These are phyloP conservation scores for Solanum tarapatanum DNA, from an alignment of 257 asterid genomes.

Conservation along the genomic window DNA sequence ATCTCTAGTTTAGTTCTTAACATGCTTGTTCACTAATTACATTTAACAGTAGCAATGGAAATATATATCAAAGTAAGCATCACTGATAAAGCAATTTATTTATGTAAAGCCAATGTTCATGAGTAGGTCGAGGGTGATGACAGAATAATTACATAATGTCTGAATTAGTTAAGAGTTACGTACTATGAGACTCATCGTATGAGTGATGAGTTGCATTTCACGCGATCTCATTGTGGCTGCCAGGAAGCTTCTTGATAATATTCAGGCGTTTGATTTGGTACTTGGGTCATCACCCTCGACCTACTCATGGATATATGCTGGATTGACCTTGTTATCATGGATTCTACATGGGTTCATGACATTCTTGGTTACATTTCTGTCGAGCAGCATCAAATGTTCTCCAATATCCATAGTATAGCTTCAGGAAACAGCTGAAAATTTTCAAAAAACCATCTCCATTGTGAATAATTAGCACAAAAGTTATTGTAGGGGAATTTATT, in stretches of 20 bases:
- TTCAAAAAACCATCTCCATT: not conserved
- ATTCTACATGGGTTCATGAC: not conserved
- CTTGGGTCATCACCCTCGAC: not conserved
- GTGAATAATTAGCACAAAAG: not conserved
- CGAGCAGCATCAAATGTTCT: not conserved
- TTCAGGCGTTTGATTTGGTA: not conserved
- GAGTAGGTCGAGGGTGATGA: not conserved
- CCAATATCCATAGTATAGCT: not conserved
- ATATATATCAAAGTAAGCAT: not conserved
- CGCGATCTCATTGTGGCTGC: not conserved
- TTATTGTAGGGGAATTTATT: not conserved
- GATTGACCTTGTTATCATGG: not conserved
- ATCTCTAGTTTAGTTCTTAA: not conserved
- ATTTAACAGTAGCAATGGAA: not conserved
- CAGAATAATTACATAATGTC: not conserved
- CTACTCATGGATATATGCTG: not conserved
- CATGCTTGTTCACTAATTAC: not conserved
- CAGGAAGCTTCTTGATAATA: not conserved
- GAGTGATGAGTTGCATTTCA: not conserved
- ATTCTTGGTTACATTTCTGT: not conserved
- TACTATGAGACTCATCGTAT: not conserved
- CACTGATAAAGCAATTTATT: not conserved
- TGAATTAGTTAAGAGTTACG: not conserved
- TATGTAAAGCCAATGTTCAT: not conserved
- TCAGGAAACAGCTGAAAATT: not conserved